A percentile compares a stretch with the other conserved stretches of the same genome.
phyloP scores from a whole-genome alignment of 805 yeast genomes.

The Hanseniaspora singularis region DNA sequence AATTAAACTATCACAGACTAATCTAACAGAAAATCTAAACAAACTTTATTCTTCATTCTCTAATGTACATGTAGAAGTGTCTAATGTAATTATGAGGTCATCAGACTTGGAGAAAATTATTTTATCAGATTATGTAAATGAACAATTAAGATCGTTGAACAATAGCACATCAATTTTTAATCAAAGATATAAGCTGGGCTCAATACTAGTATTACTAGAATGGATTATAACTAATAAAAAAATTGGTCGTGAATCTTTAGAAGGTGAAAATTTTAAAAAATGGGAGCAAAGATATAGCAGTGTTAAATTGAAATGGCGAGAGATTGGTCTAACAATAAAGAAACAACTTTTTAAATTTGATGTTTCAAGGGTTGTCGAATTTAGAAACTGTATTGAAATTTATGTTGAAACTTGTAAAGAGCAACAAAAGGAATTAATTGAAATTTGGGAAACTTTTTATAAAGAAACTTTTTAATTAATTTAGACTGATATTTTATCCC shows the following conservation, averaged over 20 bases:
- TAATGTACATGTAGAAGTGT: slow-evolving; percentile 55
- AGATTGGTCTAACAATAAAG: slow-evolving; percentile 53
- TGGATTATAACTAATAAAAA: slow-evolving; percentile 37
- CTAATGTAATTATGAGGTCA: slow-evolving; percentile 63
- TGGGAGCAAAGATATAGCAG: slow-evolving; percentile 42
- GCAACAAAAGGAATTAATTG: slow-evolving; percentile 82
- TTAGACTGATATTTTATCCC: too few relatives aligned
- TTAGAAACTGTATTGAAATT: slow-evolving; percentile 79
- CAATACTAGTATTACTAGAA: slow-evolving; percentile 38
- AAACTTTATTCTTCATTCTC: slow-evolving; percentile 60
- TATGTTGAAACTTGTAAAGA: slow-evolving; percentile 84
- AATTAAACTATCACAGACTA: slow-evolving; percentile 57
- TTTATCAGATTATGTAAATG: slow-evolving; percentile 76
- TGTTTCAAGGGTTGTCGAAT: slow-evolving; percentile 63
- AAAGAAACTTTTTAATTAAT: slow-evolving; percentile 32
- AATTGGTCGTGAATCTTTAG: slow-evolving; percentile 46
- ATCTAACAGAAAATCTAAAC: slow-evolving; percentile 54
- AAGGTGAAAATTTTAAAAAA: slow-evolving; percentile 48
- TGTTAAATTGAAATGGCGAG: slow-evolving; percentile 50
- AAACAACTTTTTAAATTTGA: slow-evolving; percentile 58
- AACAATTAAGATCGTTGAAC: slow-evolving; percentile 64
- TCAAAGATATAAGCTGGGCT: slow-evolving; percentile 52
- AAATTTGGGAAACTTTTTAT: slow-evolving; percentile 80
- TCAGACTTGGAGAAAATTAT: slow-evolving; percentile 78
- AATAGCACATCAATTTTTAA: slow-evolving; percentile 63